Percentiles rank a stretch among this genome's conserved stretches.
Conservation (phyloP, 257 asterid genomes). For the Verbena officinalis region DNA sequence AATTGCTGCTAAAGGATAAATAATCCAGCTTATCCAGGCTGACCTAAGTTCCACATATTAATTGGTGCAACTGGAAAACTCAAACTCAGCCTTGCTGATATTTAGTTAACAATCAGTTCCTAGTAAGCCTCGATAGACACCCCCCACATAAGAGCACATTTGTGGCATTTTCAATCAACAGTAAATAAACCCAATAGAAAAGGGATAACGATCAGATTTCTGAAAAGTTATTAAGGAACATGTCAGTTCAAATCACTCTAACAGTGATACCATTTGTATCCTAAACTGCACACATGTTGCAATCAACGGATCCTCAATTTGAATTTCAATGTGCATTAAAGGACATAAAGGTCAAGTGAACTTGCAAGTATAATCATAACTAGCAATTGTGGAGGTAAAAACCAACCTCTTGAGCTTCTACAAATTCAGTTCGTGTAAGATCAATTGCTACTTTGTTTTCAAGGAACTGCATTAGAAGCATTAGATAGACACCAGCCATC, state of each 20-base stretch:
- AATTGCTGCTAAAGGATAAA: neutral
- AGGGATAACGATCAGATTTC: neutral
- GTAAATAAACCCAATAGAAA: conserved; percentile 1
- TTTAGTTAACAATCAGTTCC: neutral
- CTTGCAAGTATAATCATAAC: conserved; percentile 16
- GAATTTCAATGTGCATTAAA: neutral
- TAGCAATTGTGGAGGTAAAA: conserved; percentile 23
- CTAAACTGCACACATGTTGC: conserved; percentile 15
- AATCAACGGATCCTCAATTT: conserved; percentile 17
- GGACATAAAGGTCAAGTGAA: conserved; percentile 14
- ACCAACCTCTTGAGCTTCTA: conserved; percentile 92
- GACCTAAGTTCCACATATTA: neutral
- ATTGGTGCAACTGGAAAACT: neutral
- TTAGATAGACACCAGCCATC: conserved; percentile 91
- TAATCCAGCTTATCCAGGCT: neutral
- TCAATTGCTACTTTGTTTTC: conserved; percentile 94
- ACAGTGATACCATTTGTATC: conserved; percentile 17
- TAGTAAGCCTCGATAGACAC: neutral
- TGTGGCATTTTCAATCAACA: conserved; percentile 21
- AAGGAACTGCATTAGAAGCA: conserved; percentile 91
- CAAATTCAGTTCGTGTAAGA: conserved; percentile 88
- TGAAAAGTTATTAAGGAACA: neutral
- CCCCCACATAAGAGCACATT: neutral
- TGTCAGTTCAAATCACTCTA: conserved; percentile 22
- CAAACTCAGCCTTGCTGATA: neutral